A percentile compares a stretch with the other conserved stretches of the same genome.
phyloP scores from a whole-genome alignment of 306 rosid genomes.

The Sindora glabra region DNA sequence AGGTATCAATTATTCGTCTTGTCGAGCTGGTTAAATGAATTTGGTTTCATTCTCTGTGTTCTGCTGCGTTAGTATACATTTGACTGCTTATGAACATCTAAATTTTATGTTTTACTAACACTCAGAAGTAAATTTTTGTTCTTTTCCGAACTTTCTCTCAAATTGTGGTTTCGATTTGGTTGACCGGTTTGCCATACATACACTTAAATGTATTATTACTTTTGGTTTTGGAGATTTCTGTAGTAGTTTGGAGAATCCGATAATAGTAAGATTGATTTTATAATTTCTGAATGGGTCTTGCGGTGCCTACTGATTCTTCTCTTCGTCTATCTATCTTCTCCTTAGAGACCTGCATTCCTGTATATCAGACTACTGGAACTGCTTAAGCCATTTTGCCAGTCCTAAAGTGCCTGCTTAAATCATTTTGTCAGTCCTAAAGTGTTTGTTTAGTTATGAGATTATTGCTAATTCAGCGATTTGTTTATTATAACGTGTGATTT shows the following conservation, averaged over 20 bases:
- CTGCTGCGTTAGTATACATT: background rate
- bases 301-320: constrained; percentile 11
- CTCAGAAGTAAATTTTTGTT: background rate
- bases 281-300: background rate
- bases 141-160: background rate
- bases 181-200: constrained; percentile 10
- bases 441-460: background rate
- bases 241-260: constrained; percentile 4
- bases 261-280: too few species aligned
- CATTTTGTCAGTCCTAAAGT: too few species aligned
- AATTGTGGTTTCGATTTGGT: constrained; percentile 5
- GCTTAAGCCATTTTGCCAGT: background rate
- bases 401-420: background rate
- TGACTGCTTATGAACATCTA: background rate
- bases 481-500: background rate
- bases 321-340: background rate
- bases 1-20: constrained; percentile 39
- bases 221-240: constrained; percentile 15
- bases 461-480: constrained; percentile 7
- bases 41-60: background rate
- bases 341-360: background rate
- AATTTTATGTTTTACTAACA: background rate
- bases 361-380: background rate
- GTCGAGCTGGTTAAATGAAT: background rate
- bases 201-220: background rate